Conservation (phyloP, 2,329 filamentous ascomycete species). For the Xylaria sp. region DNA sequence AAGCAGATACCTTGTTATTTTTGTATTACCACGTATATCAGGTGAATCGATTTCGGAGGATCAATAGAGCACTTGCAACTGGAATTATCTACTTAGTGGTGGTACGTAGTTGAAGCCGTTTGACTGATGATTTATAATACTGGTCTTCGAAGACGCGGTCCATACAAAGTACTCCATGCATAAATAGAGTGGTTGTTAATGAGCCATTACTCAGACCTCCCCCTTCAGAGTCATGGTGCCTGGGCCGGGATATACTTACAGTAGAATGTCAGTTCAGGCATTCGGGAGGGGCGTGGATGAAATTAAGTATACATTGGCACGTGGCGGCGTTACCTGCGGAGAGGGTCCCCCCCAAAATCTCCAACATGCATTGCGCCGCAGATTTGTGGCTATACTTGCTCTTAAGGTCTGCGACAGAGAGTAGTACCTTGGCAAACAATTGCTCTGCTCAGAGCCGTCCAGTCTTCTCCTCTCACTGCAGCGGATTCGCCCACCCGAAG, state of each 20-base stretch:
- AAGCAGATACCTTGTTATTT: too few species aligned
- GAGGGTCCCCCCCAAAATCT: constrained; percentile 25
- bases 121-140: not conserved
- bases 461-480: too few species aligned
- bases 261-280: not conserved
- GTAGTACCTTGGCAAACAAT: not conserved
- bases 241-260: not conserved
- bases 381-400: constrained; percentile 18
- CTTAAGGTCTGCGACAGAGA: not conserved
- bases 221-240: not conserved
- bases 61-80: not conserved
- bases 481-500: too few species aligned
- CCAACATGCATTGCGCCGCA: constrained; percentile 23
- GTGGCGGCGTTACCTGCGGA: constrained; percentile 29
- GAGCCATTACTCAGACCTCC: not conserved
- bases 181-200: not conserved
- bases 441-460: too few species aligned
- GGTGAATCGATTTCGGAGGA: not conserved
- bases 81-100: not conserved
- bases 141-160: not conserved
- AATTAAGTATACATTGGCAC: constrained; percentile 29
- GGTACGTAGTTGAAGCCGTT: not conserved
- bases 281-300: not conserved
- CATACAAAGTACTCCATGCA: not conserved
- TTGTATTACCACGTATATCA: not conserved